Base-by-base conservation (phyloP, 345 rosid species). In the Syzygium aqueum region DNA sequence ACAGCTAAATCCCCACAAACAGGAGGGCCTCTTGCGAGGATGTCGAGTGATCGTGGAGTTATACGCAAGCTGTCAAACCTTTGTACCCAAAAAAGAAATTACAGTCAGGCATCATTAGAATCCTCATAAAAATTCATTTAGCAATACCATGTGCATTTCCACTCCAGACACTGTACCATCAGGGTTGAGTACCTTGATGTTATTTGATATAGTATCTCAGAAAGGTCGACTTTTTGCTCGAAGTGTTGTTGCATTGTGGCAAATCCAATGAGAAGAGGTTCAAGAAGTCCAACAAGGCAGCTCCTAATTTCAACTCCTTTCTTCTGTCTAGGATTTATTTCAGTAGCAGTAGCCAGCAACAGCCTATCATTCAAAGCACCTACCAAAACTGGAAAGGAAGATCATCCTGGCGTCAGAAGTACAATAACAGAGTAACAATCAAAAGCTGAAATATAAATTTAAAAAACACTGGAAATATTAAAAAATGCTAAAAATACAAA, bases 1-100 rank as follows among this genome's bases (percentile, higher is more conserved):
- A 97, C 98, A 88, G 99, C 98, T 91, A 97, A 98, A 92, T 95
- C 99, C 87, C 99, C 98, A 90, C 98, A 97, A 85, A 96, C 94
- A 84, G 99, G 98, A 89, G 99, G 91, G 87, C 99, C 98, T 89
- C 93, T 91, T 87, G 97, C 94, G 87, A 97, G 98, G 91, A 95
- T 95, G 89, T 96, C 94, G 84, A 97, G 97, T 88, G 99, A 95
- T 93, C 96, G 91, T 85, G 99, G 99, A 91, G 98, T 95, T 86
- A 96, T 96, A 83, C 96, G 95, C 91, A 95, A 91, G 91, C 99
- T 97, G 91, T 97, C 99, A 93, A 97, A 97, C 92, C 99, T 97
- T 88, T 85, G 92, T 63, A 87, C 86, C 77, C 84, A 85, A 51
- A 80, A 33, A 88, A 65, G 87, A 51, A n/a, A 53, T 40, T 89